Conservation (phyloP, 1,139 yeast genomes). For the Kurtzmaniella quercitrusa region DNA sequence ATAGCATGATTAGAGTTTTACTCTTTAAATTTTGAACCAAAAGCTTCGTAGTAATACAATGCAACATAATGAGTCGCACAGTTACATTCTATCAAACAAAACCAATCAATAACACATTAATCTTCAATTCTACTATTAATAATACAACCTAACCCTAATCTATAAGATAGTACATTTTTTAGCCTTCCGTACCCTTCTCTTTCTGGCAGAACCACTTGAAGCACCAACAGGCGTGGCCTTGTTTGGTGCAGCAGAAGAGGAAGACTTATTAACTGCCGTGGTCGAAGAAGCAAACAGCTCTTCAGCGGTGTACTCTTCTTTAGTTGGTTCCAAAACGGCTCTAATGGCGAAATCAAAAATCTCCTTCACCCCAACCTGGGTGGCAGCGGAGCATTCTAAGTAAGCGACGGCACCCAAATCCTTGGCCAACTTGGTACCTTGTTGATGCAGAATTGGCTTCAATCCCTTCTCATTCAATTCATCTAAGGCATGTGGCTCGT, state of each 20-base stretch:
- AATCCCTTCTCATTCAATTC: slow-evolving; percentile 61
- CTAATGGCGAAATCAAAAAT: slow-evolving; percentile 80
- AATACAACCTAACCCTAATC: slow-evolving; percentile 7
- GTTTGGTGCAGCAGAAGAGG: background rate
- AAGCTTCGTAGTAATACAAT: no score
- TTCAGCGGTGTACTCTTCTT: slow-evolving; percentile 5
- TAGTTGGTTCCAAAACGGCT: slow-evolving; percentile 61
- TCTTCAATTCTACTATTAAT: background rate
- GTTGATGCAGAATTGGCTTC: slow-evolving; percentile 58
- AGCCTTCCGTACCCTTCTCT: slow-evolving; percentile 38
- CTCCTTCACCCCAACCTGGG: slow-evolving; percentile 80
- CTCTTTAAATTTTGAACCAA: no score
- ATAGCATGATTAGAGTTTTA: no score
- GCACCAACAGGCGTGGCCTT: slow-evolving; percentile 5
- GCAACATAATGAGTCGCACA: no score
- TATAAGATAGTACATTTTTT: slow-evolving; percentile 50
- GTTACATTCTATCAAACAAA: no score
- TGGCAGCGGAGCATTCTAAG: slow-evolving; percentile 90
- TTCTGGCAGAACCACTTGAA: slow-evolving; percentile 11
- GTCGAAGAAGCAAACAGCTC: slow-evolving; percentile 1
- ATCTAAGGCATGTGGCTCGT: slow-evolving; percentile 72
- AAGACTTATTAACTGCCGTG: slow-evolving; percentile 1
- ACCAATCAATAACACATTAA: background rate
- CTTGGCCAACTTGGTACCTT: slow-evolving; percentile 65
- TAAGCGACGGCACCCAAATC: slow-evolving; percentile 73